Evolutionary conservation across 345 rosid genomes (phyloP), one percentile per base, ranked within the genome.

Genomic region (Eucalyptus pumila): DNA sequence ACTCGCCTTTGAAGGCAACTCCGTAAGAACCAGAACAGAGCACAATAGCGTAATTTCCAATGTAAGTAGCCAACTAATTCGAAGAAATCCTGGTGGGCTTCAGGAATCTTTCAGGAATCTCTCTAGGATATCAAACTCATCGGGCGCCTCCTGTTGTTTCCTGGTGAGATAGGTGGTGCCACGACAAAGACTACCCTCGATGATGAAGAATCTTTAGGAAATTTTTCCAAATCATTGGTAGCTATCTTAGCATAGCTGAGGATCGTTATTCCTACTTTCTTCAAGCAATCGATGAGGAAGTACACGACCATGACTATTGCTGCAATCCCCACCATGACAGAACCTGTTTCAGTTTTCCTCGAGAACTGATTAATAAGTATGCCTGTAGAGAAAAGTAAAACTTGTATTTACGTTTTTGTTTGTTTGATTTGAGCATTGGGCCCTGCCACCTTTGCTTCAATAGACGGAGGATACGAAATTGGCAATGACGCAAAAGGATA

Each of bases 1-100:
- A 60, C 32, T 27, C 32, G 15, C 67, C 67, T 60, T 60, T 60
- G 67, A 60, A 19, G 67, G 27, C 93, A 14, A 56, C 88, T 16
- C 92, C 92, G 27, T 50, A 92, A 13, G 85, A 87, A 2, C 94
- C 91, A 5, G 90, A 88, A 16, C 92, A 92, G 4, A 92, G 72
- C 30, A 62, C 4, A 32, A 16, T 62, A 8, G 72, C 17, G 8
- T 89, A 91, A 62, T 87, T 72, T 27, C 58, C 23, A 3, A 91
- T 89, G 40, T 76, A 87, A 21, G 37, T 58, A 6, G 87, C 34
- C 2, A 92, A 87, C 54, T 92, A 87, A 51, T 87, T 34, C 23
- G 91, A 83, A 7, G 89, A 88, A 47, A 92, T 91, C 69, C 91
- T 88, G 51, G 87, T 80, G 11, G 92, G 90, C n/a, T 89, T 92